phyloP scores from a whole-genome alignment of 139 green algal genomes.

The Coelastrella sp. region DNA sequence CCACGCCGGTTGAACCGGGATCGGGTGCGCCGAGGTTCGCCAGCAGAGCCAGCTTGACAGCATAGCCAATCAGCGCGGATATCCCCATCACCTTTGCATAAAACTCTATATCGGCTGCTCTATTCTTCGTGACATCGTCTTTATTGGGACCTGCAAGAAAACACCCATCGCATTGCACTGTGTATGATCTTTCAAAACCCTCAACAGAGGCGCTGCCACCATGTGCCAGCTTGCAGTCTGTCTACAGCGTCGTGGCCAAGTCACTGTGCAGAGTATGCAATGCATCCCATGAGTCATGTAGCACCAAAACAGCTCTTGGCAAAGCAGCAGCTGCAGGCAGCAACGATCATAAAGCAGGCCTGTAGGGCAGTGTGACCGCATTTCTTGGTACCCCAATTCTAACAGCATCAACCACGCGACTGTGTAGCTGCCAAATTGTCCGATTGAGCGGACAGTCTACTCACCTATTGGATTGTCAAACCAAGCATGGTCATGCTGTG shows the following conservation, averaged over 20 bases:
- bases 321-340: too few relatives aligned
- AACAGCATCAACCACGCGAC: background rate
- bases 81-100: slow-evolving; percentile 32
- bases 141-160: background rate
- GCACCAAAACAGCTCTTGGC: too few relatives aligned
- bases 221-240: too few relatives aligned
- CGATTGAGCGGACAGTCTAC: background rate
- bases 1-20: background rate
- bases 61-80: background rate
- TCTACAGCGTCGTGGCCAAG: too few relatives aligned
- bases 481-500: background rate
- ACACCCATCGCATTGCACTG: too few relatives aligned
- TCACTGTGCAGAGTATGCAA: too few relatives aligned
- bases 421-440: too few relatives aligned
- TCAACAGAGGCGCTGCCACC: too few relatives aligned
- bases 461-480: background rate
- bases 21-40: background rate
- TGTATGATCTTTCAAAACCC: too few relatives aligned
- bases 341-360: too few relatives aligned
- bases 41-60: slow-evolving; percentile 7
- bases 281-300: too few relatives aligned
- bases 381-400: background rate
- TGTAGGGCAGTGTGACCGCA: too few relatives aligned
- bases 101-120: background rate
- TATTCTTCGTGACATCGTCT: background rate